Conservation (phyloP, 345 rosid genomes). For the Lepidium africanum region DNA sequence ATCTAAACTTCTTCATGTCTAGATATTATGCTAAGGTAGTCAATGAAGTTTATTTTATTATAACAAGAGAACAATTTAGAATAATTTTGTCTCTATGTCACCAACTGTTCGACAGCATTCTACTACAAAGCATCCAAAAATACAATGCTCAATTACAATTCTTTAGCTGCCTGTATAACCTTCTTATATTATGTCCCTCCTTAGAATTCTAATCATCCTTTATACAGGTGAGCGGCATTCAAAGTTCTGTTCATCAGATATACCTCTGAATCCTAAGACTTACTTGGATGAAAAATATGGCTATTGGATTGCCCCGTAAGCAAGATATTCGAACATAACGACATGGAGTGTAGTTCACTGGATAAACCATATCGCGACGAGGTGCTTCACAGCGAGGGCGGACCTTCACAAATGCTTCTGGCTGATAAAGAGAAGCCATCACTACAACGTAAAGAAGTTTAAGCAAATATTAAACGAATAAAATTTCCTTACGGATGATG, state of each 20-base stretch:
- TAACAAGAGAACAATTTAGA: neutral
- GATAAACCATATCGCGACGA: slow-evolving; percentile 78
- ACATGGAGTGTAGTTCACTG: slow-evolving; percentile 71
- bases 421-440: slow-evolving; percentile 40
- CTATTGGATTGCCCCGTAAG: slow-evolving; percentile 81
- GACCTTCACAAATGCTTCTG: slow-evolving; percentile 72
- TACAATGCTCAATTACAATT: neutral
- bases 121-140: neutral
- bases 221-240: neutral
- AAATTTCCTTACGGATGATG: neutral
- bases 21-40: neutral
- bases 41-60: neutral
- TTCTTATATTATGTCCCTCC: neutral
- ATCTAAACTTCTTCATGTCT: neutral
- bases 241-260: neutral
- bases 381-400: slow-evolving; percentile 93
- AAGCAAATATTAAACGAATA: neutral
- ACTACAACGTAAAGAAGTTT: neutral
- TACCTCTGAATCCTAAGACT: neutral
- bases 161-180: neutral
- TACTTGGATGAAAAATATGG: slow-evolving; percentile 85
- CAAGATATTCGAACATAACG: slow-evolving; percentile 79
- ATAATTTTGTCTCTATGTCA: neutral
- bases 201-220: neutral
- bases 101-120: neutral